Percentiles rank a stretch among this genome's conserved stretches.
phyloP scores from a whole-genome alignment of 73 alveolate species.

The Uronychia setigera region DNA sequence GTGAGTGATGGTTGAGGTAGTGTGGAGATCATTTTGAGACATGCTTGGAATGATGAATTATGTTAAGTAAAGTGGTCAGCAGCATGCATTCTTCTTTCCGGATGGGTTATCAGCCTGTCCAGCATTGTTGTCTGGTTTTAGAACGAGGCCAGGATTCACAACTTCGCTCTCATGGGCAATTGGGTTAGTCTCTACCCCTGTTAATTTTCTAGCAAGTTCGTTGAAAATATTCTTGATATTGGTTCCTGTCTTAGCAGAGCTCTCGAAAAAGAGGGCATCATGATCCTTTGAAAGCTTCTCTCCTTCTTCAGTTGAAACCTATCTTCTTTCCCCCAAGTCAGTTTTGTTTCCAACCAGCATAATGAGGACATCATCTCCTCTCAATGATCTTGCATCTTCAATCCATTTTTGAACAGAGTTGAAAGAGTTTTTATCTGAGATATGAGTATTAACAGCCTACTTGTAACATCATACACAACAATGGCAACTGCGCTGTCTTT shows the following conservation, averaged over 20 bases:
- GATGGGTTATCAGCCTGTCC: no score
- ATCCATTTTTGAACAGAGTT: conserved; percentile 80
- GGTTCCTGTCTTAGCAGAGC: conserved; percentile 83
- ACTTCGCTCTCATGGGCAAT: no score
- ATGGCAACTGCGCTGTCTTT: conserved; percentile 87
- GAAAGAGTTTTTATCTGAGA: conserved; percentile 63
- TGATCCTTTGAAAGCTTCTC: conserved; percentile 68
- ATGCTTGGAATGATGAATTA: no score
- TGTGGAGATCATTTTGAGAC: no score
- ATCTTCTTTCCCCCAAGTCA: conserved; percentile 81
- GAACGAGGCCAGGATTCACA: no score
- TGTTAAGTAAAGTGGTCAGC: no score
- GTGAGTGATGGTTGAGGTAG: no score
- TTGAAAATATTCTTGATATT: conserved; percentile 63
- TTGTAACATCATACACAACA: conserved; percentile 81
- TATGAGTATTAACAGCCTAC: background rate
- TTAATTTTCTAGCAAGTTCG: conserved; percentile 51
- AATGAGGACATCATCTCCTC: conserved; percentile 86
- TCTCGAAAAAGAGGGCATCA: conserved; percentile 78
- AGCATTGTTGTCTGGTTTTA: no score
- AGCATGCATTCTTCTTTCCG: no score
- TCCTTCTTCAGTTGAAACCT: conserved; percentile 86
- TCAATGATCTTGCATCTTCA: conserved; percentile 74
- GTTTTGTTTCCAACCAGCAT: conserved; percentile 92
- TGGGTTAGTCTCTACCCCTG: conserved; percentile 48